These are phyloP conservation scores for Phytophthora lateralis DNA, from an alignment of 352 stramenopile species.

Conservation along the genomic window DNA sequence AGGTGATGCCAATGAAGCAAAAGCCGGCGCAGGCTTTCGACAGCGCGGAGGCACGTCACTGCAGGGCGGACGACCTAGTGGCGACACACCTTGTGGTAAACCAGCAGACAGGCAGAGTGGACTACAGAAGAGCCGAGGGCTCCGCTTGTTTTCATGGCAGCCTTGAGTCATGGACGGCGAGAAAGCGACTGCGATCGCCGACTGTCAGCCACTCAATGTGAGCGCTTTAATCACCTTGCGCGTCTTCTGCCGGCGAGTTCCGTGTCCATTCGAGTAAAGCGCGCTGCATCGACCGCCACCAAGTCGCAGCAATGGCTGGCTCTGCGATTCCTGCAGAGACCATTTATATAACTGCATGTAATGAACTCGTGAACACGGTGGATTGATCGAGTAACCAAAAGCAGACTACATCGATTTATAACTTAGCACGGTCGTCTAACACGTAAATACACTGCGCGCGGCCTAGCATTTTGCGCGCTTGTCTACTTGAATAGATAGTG, in stretches of 20 bases:
- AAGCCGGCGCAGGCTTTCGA: conserved; percentile 4
- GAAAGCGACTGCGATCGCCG: conserved; percentile 16
- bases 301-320: not conserved
- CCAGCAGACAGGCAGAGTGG: conserved; percentile 34
- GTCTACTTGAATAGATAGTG: conserved; percentile 41
- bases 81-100: conserved; percentile 17
- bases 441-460: conserved; percentile 41
- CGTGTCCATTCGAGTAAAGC: conserved; percentile 20
- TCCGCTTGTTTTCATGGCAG: conserved; percentile 5
- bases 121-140: conserved; percentile 25
- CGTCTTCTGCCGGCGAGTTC: conserved; percentile 13
- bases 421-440: conserved; percentile 43
- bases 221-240: not conserved
- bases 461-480: conserved; percentile 25
- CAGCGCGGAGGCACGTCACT: conserved; percentile 20
- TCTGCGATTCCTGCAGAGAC: not conserved
- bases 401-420: conserved; percentile 41
- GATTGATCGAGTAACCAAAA: conserved; percentile 6
- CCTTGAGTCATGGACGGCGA: conserved; percentile 27
- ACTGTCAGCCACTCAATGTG: not conserved
- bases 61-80: conserved; percentile 15
- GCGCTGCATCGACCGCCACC: not conserved
- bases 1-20: not conserved
- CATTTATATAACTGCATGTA: not conserved
- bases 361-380: not conserved